Evolutionary conservation across 176 grass and related monocot species (phyloP).

Genomic region (Sorghum bicolor): Sorghum_bicolor_NCBIv3 NC_012878.2:57290501-57291000

Average conservation of each 20-base stretch:
- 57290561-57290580: constrained; percentile 20
- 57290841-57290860: not conserved
- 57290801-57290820: not conserved
- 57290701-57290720: not conserved
- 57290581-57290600: constrained; percentile 20
- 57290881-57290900: not conserved
- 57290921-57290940: not conserved
- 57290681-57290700: not conserved
- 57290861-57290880: not conserved
- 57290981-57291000: not conserved
- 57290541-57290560: constrained; percentile 2
- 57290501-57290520: constrained; percentile 47
- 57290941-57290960: not conserved
- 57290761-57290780: not conserved
- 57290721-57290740: not conserved
- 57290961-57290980: not conserved
- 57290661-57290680: not conserved
- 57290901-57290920: not conserved
- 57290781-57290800: not conserved
- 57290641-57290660: not conserved
- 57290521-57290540: constrained; percentile 54
- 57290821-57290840: not conserved
- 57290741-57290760: not conserved
- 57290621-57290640: not conserved
- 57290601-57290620: constrained; percentile 6